Base-by-base conservation (phyloP, 208 protist genomes). In the Phytomonas francai region DNA sequence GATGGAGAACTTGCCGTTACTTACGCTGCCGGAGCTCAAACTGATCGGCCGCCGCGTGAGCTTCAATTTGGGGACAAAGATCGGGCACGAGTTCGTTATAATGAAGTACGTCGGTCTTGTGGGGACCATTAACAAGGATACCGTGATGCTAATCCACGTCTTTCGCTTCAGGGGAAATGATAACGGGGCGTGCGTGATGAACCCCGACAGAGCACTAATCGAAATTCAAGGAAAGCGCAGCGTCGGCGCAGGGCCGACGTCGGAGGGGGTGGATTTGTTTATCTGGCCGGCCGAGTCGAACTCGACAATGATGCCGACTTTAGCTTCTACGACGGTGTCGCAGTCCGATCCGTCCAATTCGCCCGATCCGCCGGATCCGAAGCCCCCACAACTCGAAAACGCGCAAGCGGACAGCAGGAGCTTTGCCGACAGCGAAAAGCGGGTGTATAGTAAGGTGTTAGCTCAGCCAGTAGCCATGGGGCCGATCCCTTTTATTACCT, bases 31-130 rank as follows among this genome's bases (percentile, higher is more conserved):
- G 2, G 86, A 95, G 73, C 70, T 95, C 56, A 89, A 88, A 65
- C 77, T 95, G 59, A 92, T 95, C 39, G 89, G 89, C 0, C 84
- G 86, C 28, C 85, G 79, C 59, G 84, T 95, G 31, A 86, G 75
- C 4, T 91, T 95, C 75, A 68, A 67, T 1, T 84, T 78, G 1
- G 89, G 92, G 45, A 86, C 84, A 12, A 72, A 59, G 2, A 63
- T 88, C 25, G 59, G 77, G n/a, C 82, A 76, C 29, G 76, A 90
- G 54, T 71, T 51, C 1, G 34, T 65, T 49, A 49, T 76, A 4
- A 79, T 91, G 29, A 73, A 81, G 63, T 95, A 92, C 66, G 78
- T 91, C 59, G 89, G 89, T 54, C 67, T 91, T 3, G 85, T 95
- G 22, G 72, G 59, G 28, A 87, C 81, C 62, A 87, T 95, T 62